A percentile compares a stretch with the other conserved stretches of the same genome.
Evolutionary conservation across 2,329 filamentous ascomycete species (phyloP).

Genomic region (Xylaria sp.): DNA sequence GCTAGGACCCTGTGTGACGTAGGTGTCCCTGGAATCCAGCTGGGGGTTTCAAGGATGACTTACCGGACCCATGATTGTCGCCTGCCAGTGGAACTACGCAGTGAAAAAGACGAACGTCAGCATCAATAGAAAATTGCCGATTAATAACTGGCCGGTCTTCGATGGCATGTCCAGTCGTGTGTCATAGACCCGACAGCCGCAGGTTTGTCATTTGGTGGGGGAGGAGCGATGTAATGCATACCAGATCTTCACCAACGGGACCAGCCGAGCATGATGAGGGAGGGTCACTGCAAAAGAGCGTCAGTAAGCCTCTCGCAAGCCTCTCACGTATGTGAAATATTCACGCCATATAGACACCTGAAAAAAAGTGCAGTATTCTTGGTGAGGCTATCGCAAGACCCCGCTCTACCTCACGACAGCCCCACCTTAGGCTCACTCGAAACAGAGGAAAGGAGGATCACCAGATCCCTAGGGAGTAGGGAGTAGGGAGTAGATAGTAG

Average conservation of each 20-base stretch:
- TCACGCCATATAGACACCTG: neutral
- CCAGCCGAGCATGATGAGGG: slow-evolving; percentile 98
- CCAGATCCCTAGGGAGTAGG: slow-evolving; percentile 7
- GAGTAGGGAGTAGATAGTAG: slow-evolving; percentile 24
- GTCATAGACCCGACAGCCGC: slow-evolving; percentile 17
- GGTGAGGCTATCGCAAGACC: slow-evolving; percentile 26
- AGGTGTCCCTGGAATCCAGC: neutral
- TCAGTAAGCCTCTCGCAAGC: slow-evolving; percentile 33
- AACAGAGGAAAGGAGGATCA: slow-evolving; percentile 21
- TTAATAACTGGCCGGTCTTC: no score
- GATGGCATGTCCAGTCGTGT: slow-evolving; percentile 31
- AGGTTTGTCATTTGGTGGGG: slow-evolving; percentile 31
- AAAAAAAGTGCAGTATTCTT: neutral
- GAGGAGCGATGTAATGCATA: slow-evolving; percentile 57
- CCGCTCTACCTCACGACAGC: slow-evolving; percentile 29
- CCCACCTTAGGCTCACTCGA: slow-evolving; percentile 35
- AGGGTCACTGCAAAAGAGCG: slow-evolving; percentile 71
- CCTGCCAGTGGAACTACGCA: slow-evolving; percentile 97
- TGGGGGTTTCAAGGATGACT: slow-evolving; percentile 42
- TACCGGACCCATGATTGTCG: slow-evolving; percentile 99
- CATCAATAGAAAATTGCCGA: slow-evolving; percentile 7
- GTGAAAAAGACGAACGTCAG: slow-evolving; percentile 37
- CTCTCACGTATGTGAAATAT: slow-evolving; percentile 9
- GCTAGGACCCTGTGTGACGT: neutral
- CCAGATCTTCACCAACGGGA: slow-evolving; percentile 95